Base-by-base conservation (phyloP, 106 monocot species). In the Hemerocallis citrina region DNA sequence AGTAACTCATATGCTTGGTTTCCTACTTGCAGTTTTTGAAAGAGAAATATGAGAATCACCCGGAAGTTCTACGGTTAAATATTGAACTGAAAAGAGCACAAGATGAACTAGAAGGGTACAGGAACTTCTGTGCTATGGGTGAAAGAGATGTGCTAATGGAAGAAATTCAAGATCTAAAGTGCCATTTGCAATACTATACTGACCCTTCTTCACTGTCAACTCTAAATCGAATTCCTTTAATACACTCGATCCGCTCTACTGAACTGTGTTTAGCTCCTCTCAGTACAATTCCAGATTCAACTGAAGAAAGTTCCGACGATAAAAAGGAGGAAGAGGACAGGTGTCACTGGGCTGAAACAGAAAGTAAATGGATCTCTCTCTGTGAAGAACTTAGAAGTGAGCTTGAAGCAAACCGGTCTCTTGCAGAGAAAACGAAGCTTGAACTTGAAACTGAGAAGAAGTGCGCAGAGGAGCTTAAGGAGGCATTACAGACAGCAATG, bases 11-110 rank as follows among this genome's bases (percentile, higher is more conserved):
- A 6, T 30, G 3, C n/a, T 13, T 23, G 13, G 21, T 64, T 64
- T 64, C 20, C 21, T 6, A 49, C 34, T 62, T 54, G 41, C 79
- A 99, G 98, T 44, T 88, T 46, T 67, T 92, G 37, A 74, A 75
- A 80, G 83, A 88, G 61, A 88, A 92, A 63, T 99, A 71, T 63
- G 88, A 92, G 29, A 99, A 88, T 47, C 98, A 99, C 62, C 92
- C 98, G 25, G 92, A 99, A 68, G 62, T 99, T 64, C 31, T 92
- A 54, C 70, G 69, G 9, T 50, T 75, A 20, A 78, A 80, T 44
- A 78, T 92, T 64, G 98, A 99, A 62, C 60, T 92, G 22, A 88
- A 80, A 60, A 82, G 80, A 48, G 82, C 83, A 24, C 88, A 92
- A 47, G 79, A 83, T 36, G 98, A 99, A 59, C 70, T 99, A 24